phyloP scores from a whole-genome alignment of 2,329 filamentous ascomycete genomes.

The Diaporthe citriasiana region DNA sequence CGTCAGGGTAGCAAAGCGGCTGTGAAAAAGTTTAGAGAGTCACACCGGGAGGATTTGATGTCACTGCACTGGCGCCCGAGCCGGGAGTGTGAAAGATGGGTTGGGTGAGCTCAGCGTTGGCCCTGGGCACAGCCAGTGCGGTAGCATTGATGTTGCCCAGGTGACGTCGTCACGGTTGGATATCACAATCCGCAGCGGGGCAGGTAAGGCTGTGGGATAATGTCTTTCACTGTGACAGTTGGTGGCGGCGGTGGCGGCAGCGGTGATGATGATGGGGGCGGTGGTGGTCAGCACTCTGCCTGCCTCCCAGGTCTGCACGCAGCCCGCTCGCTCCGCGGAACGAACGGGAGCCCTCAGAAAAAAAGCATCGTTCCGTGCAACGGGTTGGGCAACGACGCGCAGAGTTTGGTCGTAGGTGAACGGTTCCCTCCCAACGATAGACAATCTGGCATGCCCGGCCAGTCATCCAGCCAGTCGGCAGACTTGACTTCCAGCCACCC shows the following conservation, averaged over 20 bases:
- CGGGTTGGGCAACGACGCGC: slow-evolving; percentile 8
- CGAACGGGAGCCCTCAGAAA: slow-evolving; percentile 6
- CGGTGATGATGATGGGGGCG: neutral
- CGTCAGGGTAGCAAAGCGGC: slow-evolving; percentile 3
- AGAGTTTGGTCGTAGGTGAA: slow-evolving; percentile 17
- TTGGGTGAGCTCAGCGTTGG: slow-evolving; percentile 15
- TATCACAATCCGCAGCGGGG: neutral
- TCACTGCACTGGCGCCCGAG: neutral
- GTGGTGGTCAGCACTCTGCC: neutral
- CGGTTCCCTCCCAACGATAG: neutral
- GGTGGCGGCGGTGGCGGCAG: neutral
- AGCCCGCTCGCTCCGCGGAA: slow-evolving; percentile 10
- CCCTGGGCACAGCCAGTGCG: neutral
- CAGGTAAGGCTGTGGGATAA: neutral
- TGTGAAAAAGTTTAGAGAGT: slow-evolving; percentile 15
- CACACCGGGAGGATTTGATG: neutral
- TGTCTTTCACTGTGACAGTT: neutral
- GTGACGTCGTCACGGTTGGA: neutral
- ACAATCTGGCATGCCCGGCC: slow-evolving; percentile 5
- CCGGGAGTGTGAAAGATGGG: slow-evolving; percentile 6
- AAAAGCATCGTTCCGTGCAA: slow-evolving; percentile 5
- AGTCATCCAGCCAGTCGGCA: neutral
- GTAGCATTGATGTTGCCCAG: slow-evolving; percentile 3
- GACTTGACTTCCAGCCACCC: slow-evolving; percentile 1
- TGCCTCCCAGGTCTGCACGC: neutral